Evolutionary conservation across 2,329 filamentous ascomycete genomes (phyloP).

Genomic region (Neophaeococcomyces aloes): DNA sequence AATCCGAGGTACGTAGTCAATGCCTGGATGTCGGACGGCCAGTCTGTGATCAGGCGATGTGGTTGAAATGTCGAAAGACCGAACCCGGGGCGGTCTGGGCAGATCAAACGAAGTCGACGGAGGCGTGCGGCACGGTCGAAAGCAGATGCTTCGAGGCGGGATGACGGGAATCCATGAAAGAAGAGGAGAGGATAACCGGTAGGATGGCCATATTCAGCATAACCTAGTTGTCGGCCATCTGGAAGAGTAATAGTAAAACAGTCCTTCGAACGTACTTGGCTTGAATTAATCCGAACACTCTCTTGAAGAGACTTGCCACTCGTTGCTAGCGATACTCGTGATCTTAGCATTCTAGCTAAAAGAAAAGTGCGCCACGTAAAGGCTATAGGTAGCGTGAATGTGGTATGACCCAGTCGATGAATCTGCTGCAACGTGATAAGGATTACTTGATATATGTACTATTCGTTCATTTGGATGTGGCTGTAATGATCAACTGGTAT

Average conservation of each 20-base stretch:
- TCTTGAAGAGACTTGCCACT: too few species aligned
- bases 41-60: conserved; percentile 31
- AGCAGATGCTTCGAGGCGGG: conserved; percentile 32
- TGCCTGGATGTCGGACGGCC: conserved; percentile 33
- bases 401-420: too few species aligned
- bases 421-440: too few species aligned
- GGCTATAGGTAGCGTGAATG: too few species aligned
- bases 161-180: conserved; percentile 36
- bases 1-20: conserved; percentile 33
- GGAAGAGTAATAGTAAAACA: conserved; percentile 10
- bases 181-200: conserved; percentile 29
- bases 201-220: conserved; percentile 32
- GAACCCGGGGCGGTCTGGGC: conserved; percentile 35
- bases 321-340: too few species aligned
- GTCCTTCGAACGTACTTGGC: not conserved
- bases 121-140: conserved; percentile 27
- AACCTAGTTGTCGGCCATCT: conserved; percentile 34
- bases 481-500: too few species aligned
- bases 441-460: too few species aligned
- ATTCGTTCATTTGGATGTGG: too few species aligned
- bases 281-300: too few species aligned
- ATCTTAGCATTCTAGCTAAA: too few species aligned
- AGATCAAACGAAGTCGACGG: conserved; percentile 31
- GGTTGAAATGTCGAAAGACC: conserved; percentile 33
- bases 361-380: too few species aligned